These are phyloP conservation scores for Coccomyxa sp. DNA, from an alignment of 139 green algal species.

Conservation along the genomic window DNA sequence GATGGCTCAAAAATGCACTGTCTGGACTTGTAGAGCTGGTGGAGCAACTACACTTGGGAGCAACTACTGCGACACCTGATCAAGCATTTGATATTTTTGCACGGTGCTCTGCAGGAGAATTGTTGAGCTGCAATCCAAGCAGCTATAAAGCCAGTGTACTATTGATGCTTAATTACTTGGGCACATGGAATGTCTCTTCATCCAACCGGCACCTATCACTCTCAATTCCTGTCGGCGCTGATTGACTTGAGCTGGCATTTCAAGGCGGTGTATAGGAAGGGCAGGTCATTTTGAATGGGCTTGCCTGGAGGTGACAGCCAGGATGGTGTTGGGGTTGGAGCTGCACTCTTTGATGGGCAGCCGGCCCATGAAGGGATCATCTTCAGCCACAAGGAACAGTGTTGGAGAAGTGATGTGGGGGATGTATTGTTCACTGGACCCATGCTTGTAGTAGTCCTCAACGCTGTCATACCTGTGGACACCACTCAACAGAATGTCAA, in stretches of 20 bases:
- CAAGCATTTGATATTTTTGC: no score
- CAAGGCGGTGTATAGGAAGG: not conserved
- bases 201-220: not conserved
- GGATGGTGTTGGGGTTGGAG: slow-evolving; percentile 19
- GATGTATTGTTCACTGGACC: slow-evolving; percentile 39
- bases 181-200: no score
- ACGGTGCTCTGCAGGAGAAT: no score
- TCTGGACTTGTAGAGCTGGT: no score
- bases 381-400: slow-evolving; percentile 48
- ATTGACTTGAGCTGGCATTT: no score
- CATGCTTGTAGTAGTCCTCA: slow-evolving; percentile 46
- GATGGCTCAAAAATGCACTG: slow-evolving; percentile 24
- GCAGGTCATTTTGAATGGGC: no score
- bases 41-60: no score
- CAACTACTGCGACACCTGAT: no score
- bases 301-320: slow-evolving; percentile 19
- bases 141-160: no score
- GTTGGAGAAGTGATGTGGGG: slow-evolving; percentile 43
- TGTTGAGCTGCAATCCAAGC: no score
- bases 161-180: no score
- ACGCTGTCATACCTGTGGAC: slow-evolving; percentile 8
- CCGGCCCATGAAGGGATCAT: slow-evolving; percentile 58
- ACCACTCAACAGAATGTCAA: not conserved
- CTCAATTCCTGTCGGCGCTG: not conserved
- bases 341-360: slow-evolving; percentile 19